These are phyloP conservation scores for Neoboletus magnificus DNA, from an alignment of 768 basidiomycete species.

Conservation along the genomic window DNA sequence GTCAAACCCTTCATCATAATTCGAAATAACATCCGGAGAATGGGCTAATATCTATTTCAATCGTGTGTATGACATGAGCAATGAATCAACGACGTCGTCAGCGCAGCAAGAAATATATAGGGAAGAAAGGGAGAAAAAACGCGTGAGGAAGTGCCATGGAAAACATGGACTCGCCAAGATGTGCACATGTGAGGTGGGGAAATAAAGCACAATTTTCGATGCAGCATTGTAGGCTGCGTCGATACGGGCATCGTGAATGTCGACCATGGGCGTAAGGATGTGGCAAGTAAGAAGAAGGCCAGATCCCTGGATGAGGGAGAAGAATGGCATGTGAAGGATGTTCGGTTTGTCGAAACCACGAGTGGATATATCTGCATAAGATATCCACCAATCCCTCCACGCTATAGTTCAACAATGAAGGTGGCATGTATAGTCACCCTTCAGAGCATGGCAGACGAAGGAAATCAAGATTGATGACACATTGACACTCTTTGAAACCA, in stretches of 20 bases:
- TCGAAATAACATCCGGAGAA: neutral
- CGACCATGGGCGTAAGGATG: neutral
- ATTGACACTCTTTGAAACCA: no score
- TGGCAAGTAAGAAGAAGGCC: no score
- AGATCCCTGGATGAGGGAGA: neutral
- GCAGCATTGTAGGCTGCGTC: no score
- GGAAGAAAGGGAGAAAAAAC: neutral
- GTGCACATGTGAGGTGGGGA: no score
- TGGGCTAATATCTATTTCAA: neutral
- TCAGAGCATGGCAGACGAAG: no score
- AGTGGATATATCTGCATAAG: neutral
- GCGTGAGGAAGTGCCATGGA: no score
- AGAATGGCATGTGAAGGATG: neutral
- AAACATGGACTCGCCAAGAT: neutral
- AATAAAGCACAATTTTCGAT: neutral
- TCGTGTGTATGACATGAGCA: neutral
- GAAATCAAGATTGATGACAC: no score
- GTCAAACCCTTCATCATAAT: neutral
- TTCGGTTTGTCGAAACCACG: no score
- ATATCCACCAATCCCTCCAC: neutral
- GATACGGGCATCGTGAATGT: neutral
- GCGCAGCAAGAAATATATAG: neutral
- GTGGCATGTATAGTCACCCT: neutral
- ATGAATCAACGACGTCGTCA: neutral
- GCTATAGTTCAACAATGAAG: neutral